phyloP scores from a whole-genome alignment of 441 rosid species.

The Gossypium davidsonii region DNA sequence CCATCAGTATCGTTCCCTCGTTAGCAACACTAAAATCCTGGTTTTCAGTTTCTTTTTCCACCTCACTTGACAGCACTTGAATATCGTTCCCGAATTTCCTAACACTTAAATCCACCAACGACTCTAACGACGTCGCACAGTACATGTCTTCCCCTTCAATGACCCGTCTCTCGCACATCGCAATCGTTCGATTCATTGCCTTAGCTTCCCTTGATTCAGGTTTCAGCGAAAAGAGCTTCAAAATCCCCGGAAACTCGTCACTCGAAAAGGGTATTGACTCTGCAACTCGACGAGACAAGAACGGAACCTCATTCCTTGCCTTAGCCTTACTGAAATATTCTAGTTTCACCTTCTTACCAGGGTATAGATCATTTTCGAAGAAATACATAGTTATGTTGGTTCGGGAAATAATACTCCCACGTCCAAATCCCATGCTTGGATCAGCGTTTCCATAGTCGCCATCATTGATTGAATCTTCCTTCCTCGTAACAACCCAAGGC shows the following conservation, averaged over 20 bases:
- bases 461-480: not conserved
- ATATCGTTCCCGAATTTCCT: not conserved
- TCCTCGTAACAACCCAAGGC: not conserved
- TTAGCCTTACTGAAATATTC: not conserved
- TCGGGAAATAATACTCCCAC: not conserved
- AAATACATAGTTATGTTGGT: not conserved
- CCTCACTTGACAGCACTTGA: not conserved
- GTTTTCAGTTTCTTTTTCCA: not conserved
- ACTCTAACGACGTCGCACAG: not conserved
- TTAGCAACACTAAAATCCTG: not conserved
- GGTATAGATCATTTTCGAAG: not conserved
- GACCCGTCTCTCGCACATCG: not conserved
- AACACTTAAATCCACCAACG: not conserved
- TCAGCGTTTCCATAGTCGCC: not conserved
- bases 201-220: not conserved
- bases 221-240: not conserved
- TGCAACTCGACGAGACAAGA: not conserved
- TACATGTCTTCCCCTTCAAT: not conserved
- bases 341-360: not conserved
- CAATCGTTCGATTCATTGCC: not conserved
- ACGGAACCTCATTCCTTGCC: not conserved
- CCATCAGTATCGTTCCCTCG: not conserved
- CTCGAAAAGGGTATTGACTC: not conserved
- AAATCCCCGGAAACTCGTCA: not conserved
- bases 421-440: not conserved